Evolutionary conservation across 768 basidiomycete species (phyloP), one percentile per base, ranked within the genome.

Genomic region (Kwoniella bestiolae): DNA sequence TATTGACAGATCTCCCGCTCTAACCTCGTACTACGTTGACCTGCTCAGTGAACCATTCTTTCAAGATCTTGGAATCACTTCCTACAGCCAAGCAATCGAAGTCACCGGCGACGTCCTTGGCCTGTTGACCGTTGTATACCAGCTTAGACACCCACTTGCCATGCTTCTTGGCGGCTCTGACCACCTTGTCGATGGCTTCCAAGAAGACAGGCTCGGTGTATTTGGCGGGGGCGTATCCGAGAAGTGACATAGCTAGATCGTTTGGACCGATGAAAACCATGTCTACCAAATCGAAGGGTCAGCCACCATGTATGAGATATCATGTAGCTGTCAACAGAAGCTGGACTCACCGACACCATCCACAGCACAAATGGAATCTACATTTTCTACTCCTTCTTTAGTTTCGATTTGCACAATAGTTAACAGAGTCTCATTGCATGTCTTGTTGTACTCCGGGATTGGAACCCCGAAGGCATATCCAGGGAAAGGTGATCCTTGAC

Each of bases 371-470:
- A 77, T 77, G 56, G 69, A 72, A 28, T 73, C 72, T 51, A 69
- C 70, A 51, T 77, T 77, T 45, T 65, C 68, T 32, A 77, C 32
- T 0, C 76, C 76, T 35, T 72, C 72, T 21, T 68, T 51, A 11
- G 72, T 77, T 60, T 77, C 76, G 47, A 77, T 77, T 58, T 77
- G 76, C 2, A 77, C 68, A 21, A 68, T 68, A 9, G 70, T 56
- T 23, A 77, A 64, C 31, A 72, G 18, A 41, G 38, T 41, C 38
- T 41, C 38, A 18, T 41, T 41, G 38, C 38, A 41, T 18, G 12
- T 11, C 38, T 41, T 41, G 26, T 49, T 49, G 47, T 49, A 28
- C 23, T 28, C 21, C 16, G 26, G 21, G 26, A 49, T 23, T 18
- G 26, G 47, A 14, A 28, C 47, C 26, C 47, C 47, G 47, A 49